Conservation (phyloP, 139 green algal genomes). For the Mesotaenium endlicherianum region DNA sequence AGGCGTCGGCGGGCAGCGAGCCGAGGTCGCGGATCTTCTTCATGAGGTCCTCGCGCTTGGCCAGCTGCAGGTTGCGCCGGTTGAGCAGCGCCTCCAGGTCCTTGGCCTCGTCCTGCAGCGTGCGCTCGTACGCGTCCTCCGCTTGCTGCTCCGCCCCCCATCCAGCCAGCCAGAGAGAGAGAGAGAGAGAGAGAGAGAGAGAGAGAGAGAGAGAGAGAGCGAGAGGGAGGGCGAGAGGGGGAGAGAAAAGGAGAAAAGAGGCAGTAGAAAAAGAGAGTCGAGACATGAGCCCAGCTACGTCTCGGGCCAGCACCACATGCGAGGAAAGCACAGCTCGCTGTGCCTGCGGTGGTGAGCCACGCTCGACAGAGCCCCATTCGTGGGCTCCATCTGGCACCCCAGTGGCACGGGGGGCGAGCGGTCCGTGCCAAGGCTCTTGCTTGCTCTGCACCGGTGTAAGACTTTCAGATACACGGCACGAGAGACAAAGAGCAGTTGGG, state of each 20-base stretch:
- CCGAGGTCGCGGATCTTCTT: slow-evolving; percentile 87
- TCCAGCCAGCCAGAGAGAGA: no score
- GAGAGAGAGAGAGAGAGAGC: neutral
- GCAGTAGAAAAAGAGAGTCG: neutral
- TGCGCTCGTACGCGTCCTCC: slow-evolving; percentile 40
- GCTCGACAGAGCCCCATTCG: no score
- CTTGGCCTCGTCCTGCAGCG: slow-evolving; percentile 60
- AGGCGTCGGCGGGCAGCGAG: slow-evolving; percentile 67
- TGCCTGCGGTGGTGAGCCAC: no score
- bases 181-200: neutral
- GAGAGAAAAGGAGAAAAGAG: neutral
- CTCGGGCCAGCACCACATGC: no score
- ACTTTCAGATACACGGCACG: no score
- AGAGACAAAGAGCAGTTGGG: neutral
- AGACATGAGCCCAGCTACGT: no score
- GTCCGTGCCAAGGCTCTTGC: no score
- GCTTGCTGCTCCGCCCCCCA: no score
- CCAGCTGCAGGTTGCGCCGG: slow-evolving; percentile 55
- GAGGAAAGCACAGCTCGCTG: no score
- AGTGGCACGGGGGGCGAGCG: no score
- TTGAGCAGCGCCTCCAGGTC: slow-evolving; percentile 68
- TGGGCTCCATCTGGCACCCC: no score
- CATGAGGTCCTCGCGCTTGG: slow-evolving; percentile 69
- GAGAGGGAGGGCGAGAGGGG: neutral
- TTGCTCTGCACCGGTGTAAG: no score